Percentiles rank a stretch among this genome's conserved stretches.
Evolutionary conservation across 768 basidiomycete genomes (phyloP).

Genomic region (Naematelia aurantialba): DNA sequence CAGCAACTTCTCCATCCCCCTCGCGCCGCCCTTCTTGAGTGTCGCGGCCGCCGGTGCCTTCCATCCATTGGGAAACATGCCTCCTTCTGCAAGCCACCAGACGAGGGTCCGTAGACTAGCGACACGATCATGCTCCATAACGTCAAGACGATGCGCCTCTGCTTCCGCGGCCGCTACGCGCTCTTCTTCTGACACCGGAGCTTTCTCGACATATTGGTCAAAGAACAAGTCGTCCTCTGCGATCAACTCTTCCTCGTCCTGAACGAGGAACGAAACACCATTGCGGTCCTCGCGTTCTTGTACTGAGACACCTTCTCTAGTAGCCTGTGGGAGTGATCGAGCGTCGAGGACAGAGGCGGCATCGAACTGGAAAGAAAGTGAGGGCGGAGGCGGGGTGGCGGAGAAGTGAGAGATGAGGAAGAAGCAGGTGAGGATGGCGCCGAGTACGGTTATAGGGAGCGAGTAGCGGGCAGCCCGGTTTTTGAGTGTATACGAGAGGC

Average conservation of each 20-base stretch:
- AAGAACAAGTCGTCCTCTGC: conserved; percentile 43
- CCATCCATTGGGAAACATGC: conserved; percentile 34
- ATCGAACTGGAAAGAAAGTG: neutral
- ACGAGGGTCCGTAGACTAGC: conserved; percentile 36
- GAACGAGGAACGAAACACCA: conserved; percentile 24
- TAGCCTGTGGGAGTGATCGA: neutral
- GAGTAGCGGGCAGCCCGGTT: conserved; percentile 19
- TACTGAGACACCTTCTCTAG: conserved; percentile 3
- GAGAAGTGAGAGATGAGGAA: conserved; percentile 19
- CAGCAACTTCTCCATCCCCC: conserved; percentile 34
- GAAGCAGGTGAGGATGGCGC: conserved; percentile 18
- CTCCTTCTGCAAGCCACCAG: conserved; percentile 46
- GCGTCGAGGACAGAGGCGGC: neutral
- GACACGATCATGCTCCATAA: conserved; percentile 25
- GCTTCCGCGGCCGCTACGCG: conserved; percentile 21
- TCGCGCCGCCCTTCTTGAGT: conserved; percentile 26
- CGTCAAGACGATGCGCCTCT: conserved; percentile 22
- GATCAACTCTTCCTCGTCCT: conserved; percentile 39
- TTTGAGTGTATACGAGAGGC: conserved; percentile 33
- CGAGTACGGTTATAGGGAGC: conserved; percentile 19
- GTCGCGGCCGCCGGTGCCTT: conserved; percentile 29
- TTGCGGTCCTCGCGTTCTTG: conserved; percentile 8
- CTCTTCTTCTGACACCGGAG: conserved; percentile 26
- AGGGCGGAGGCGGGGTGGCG: neutral
- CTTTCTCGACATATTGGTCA: conserved; percentile 29